Conservation (phyloP, 192 early-diverging fungal species). For the Backusella sp. region DNA sequence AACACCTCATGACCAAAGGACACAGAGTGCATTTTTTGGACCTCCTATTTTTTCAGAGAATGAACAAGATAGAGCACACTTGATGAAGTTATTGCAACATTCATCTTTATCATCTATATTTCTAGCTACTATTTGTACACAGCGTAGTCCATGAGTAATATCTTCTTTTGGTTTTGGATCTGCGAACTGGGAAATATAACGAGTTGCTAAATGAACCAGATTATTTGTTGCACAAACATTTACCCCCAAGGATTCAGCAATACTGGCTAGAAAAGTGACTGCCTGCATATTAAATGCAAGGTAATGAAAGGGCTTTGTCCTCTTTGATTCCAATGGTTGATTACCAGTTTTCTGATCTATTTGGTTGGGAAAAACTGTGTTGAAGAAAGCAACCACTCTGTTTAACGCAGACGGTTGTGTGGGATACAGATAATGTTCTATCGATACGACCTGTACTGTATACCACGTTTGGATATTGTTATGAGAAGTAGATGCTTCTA, state of each 20-base stretch:
- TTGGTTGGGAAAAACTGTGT: conserved; percentile 10
- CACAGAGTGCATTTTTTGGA: conserved; percentile 12
- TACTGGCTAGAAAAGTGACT: conserved; percentile 20
- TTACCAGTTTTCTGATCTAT: conserved; percentile 28
- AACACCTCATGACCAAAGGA: neutral
- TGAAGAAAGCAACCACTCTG: conserved; percentile 12
- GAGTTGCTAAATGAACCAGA: conserved; percentile 16
- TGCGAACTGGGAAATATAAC: conserved; percentile 17
- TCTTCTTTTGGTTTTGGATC: conserved; percentile 18
- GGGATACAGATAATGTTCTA: conserved; percentile 19
- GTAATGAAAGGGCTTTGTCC: conserved; percentile 38
- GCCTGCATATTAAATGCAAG: conserved; percentile 38
- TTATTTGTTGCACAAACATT: conserved; percentile 6
- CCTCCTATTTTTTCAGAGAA: conserved; percentile 12
- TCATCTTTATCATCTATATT: conserved; percentile 14
- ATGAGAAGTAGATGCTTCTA: conserved; percentile 4
- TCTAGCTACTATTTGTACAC: conserved; percentile 10
- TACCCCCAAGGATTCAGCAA: neutral
- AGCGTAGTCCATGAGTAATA: conserved; percentile 18
- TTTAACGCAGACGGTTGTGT: neutral
- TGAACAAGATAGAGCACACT: neutral
- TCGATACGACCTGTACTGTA: conserved; percentile 32
- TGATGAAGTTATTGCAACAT: conserved; percentile 11
- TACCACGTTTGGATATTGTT: conserved; percentile 40
- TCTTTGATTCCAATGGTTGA: conserved; percentile 32